Evolutionary conservation across 805 yeast species (phyloP).

Genomic region (Candida schatavii): DNA sequence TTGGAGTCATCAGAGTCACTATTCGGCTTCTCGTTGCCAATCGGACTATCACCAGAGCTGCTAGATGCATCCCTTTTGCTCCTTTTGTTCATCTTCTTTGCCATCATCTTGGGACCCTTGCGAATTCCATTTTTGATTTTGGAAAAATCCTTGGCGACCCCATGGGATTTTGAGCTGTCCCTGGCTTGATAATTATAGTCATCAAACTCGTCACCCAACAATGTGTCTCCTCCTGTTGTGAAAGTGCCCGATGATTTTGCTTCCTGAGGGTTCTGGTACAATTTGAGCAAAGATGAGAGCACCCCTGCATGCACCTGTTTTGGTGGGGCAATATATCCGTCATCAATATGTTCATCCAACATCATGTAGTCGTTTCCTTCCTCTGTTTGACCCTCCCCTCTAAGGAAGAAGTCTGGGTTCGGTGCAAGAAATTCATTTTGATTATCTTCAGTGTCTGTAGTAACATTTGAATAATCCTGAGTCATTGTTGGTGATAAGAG

Average conservation of each 20-base stretch:
- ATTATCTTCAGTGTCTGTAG: conserved; percentile 17
- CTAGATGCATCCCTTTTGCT: background rate
- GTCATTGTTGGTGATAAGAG: background rate
- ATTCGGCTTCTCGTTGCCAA: background rate
- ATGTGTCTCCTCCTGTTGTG: conserved; percentile 19
- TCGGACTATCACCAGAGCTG: conserved; percentile 1
- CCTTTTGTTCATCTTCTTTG: conserved; percentile 6
- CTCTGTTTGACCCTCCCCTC: conserved; percentile 23
- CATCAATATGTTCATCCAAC: conserved; percentile 31
- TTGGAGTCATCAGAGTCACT: conserved; percentile 5
- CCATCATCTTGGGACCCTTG: conserved; percentile 24
- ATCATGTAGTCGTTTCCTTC: conserved; percentile 28
- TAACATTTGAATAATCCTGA: conserved; percentile 3
- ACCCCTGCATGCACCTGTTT: conserved; percentile 81
- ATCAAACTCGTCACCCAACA: conserved; percentile 20
- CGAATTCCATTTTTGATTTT: conserved; percentile 29
- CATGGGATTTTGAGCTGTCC: conserved; percentile 7
- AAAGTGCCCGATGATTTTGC: conserved; percentile 25
- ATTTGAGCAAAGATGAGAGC: conserved; percentile 67
- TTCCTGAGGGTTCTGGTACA: conserved; percentile 54
- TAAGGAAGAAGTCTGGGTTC: conserved; percentile 43
- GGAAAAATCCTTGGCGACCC: conserved; percentile 19
- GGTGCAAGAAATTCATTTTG: conserved; percentile 28
- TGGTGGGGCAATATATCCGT: conserved; percentile 36
- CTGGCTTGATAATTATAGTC: conserved; percentile 1